Evolutionary conservation across 225 moss, liverwort and hornwort genomes (phyloP).

Genomic region (Bryum argenteum): DNA sequence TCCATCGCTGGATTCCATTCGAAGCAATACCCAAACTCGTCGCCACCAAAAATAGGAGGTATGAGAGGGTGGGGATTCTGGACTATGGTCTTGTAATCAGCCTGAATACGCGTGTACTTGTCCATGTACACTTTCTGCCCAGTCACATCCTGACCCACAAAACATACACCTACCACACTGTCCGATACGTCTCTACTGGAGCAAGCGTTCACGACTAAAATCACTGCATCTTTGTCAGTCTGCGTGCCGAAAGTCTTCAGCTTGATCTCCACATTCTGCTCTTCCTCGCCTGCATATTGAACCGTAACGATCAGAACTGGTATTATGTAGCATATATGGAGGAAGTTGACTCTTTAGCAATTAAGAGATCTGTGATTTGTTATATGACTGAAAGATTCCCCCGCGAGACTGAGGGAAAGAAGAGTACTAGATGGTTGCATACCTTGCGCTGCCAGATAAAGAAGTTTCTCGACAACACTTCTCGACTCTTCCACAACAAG

Average conservation of each 20-base stretch:
- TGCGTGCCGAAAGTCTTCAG: conserved; percentile 54
- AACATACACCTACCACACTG: conserved; percentile 62
- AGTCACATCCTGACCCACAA: conserved; percentile 62
- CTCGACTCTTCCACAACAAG: conserved; percentile 51
- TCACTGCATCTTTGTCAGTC: conserved; percentile 46
- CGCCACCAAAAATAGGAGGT: conserved; percentile 61
- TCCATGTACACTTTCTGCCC: conserved; percentile 65
- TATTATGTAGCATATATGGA: background rate
- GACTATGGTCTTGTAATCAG: conserved; percentile 57
- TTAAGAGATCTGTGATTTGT: background rate
- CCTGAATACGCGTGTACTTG: conserved; percentile 58
- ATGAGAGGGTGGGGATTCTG: conserved; percentile 61
- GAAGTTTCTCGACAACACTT: conserved; percentile 47
- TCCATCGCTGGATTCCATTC: conserved; percentile 67
- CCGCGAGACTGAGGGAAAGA: background rate
- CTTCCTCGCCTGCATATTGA: conserved; percentile 51
- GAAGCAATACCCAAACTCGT: conserved; percentile 58
- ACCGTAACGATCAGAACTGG: too few species aligned
- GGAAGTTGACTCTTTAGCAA: conserved; percentile 17
- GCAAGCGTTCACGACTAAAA: conserved; percentile 55
- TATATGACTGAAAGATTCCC: too few species aligned
- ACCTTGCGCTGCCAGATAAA: conserved; percentile 56
- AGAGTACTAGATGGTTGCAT: background rate
- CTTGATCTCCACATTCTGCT: conserved; percentile 59
- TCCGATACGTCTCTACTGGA: conserved; percentile 58